Evolutionary conservation across 192 early-diverging fungal genomes (phyloP).

Genomic region (Backusella westeae): DNA sequence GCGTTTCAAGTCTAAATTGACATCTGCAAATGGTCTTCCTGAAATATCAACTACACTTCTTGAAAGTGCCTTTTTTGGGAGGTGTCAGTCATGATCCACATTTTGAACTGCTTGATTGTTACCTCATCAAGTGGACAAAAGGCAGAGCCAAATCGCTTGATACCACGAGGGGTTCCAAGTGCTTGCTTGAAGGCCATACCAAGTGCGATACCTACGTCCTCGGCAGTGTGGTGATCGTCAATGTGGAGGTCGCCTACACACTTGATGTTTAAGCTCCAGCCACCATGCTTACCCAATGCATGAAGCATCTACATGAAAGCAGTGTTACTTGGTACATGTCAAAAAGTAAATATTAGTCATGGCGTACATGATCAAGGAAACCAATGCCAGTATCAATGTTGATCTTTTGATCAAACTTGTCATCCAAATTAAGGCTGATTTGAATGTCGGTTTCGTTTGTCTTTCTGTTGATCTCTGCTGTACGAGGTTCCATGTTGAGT

Average conservation of each 20-base stretch:
- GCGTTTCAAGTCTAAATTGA: slow-evolving; percentile 87
- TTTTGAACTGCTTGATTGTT: neutral
- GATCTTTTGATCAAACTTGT: slow-evolving; percentile 66
- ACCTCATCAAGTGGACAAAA: slow-evolving; percentile 97
- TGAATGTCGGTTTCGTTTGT: slow-evolving; percentile 94
- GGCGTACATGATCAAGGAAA: slow-evolving; percentile 91
- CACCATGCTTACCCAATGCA: slow-evolving; percentile 94
- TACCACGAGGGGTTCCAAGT: slow-evolving; percentile 83
- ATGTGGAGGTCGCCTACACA: slow-evolving; percentile 96
- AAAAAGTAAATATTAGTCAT: neutral
- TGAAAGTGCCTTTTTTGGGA: slow-evolving; percentile 67
- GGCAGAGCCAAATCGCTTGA: slow-evolving; percentile 90
- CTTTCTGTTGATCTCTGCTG: slow-evolving; percentile 70
- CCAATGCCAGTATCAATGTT: slow-evolving; percentile 90
- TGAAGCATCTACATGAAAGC: slow-evolving; percentile 79
- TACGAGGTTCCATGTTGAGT: slow-evolving; percentile 8
- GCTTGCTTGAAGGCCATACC: slow-evolving; percentile 94
- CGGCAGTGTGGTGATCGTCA: slow-evolving; percentile 98
- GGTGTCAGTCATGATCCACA: neutral
- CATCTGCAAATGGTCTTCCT: slow-evolving; percentile 80
- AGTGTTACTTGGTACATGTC: neutral
- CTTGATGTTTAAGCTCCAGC: slow-evolving; percentile 82
- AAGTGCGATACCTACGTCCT: slow-evolving; percentile 92
- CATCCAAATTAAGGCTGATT: slow-evolving; percentile 63
- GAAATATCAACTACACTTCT: slow-evolving; percentile 97